phyloP scores from a whole-genome alignment of 2,329 filamentous ascomycete species.

The Tolypocladium pustulatum region DNA sequence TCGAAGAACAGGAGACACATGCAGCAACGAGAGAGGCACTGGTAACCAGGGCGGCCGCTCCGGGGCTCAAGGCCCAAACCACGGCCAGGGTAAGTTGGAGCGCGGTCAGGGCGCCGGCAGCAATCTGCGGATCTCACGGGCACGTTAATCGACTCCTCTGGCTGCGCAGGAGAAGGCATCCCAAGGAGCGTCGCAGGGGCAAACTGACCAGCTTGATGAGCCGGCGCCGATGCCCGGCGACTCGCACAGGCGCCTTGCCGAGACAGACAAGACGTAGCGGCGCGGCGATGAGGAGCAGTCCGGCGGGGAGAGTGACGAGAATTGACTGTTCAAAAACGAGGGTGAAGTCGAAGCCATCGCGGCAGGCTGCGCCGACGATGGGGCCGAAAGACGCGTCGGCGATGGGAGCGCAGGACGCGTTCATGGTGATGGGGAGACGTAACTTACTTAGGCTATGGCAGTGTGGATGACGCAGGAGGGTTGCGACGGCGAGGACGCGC shows the following conservation, averaged over 20 bases:
- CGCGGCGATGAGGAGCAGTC: neutral
- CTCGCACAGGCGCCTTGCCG: neutral
- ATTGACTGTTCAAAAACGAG: neutral
- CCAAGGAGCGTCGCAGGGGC: neutral
- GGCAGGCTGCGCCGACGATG: neutral
- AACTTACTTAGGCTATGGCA: too few species aligned
- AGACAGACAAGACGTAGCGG: neutral
- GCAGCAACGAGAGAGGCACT: constrained; percentile 11
- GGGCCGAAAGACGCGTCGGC: neutral
- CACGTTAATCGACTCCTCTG: neutral
- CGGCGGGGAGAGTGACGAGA: neutral
- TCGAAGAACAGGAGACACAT: constrained; percentile 18
- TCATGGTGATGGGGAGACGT: neutral
- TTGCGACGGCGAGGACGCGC: too few species aligned
- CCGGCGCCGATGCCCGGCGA: neutral
- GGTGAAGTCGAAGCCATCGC: neutral
- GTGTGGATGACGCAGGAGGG: too few species aligned
- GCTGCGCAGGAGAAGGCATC: too few species aligned
- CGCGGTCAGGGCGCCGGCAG: neutral
- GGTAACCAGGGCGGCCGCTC: neutral
- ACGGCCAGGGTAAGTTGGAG: neutral
- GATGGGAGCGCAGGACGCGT: neutral
- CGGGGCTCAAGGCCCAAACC: neutral
- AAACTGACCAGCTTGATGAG: neutral
- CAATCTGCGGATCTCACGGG: neutral